Evolutionary conservation across 2,329 filamentous ascomycete species (phyloP), one percentile per base, ranked within the genome.

Genomic region (Neoascochyta sp.): DNA sequence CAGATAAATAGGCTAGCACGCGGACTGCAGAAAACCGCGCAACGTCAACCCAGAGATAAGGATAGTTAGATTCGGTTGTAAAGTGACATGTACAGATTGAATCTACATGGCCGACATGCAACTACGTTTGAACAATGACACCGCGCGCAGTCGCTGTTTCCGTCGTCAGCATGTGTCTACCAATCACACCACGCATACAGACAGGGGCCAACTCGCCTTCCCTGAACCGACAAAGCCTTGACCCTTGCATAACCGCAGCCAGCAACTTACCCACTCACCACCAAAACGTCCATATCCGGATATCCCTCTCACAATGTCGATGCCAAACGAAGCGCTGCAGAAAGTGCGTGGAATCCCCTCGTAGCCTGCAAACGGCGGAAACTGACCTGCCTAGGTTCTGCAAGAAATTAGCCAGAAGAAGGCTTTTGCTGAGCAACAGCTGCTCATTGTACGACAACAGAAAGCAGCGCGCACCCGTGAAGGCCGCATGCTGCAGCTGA

Each of bases 351-450:
- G 6, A 13, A 21, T 7, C 15, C 11, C 9, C n/a, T 18, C 19
- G 21, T 15, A 9, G 11, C 22, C 6, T 21, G 9, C 4, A 9
- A 1, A 7, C 3, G 3, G 8, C n/a, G 13, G 12, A 23, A 14
- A 21, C 41, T 38, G 23, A 43, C 19, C 7, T 16, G 9, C 9
- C 4, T 19, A 95, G 90, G 74, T 95, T 41, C 79, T 95, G 52
- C 83, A 86, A 64, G 92, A 96, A 69, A 95, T 96, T 54, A 88
- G 95, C 68, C 80, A 82, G 45, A 92, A 94, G 63, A 89, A 89
- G 9, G 70, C 86, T 22, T 81, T 82, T 41, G 86, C 92, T 10
- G 87, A 95, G 65, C 89, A 96, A 67, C 89, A 96, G 65, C 90
- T 96, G 57, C 76, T 79, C 45, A 75, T 95, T 36, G 86, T 90